These are phyloP conservation scores for Fusarium sp. DNA, from an alignment of 2,329 filamentous ascomycete genomes.

Conservation along the genomic window DNA sequence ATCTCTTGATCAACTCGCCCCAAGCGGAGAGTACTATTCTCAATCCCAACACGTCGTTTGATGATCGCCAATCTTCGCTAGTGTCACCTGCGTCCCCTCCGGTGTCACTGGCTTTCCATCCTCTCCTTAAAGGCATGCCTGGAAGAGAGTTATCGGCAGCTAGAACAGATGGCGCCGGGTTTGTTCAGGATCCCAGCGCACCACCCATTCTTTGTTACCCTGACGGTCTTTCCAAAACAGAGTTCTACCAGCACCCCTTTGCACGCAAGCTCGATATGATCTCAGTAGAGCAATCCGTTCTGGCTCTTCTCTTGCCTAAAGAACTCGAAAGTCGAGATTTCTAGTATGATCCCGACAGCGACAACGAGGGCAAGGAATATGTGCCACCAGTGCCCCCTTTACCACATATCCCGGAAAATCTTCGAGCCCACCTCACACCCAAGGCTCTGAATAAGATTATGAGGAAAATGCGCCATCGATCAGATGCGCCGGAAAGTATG, in stretches of 20 bases:
- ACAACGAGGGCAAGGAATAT: conserved; percentile 49
- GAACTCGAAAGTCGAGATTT: conserved; percentile 54
- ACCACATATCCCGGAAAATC: conserved; percentile 53
- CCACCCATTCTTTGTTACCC: conserved; percentile 55
- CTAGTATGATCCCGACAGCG: conserved; percentile 58
- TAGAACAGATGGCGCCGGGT: conserved; percentile 56
- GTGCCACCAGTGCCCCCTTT: conserved; percentile 49
- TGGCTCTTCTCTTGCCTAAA: conserved; percentile 56
- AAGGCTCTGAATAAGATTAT: conserved; percentile 51
- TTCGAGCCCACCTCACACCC: conserved; percentile 44
- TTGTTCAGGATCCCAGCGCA: conserved; percentile 52
- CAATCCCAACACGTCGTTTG: conserved; percentile 21
- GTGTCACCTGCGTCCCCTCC: conserved; percentile 4
- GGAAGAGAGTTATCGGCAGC: conserved; percentile 58
- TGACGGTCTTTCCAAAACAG: conserved; percentile 53
- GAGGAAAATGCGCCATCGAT: conserved; percentile 48
- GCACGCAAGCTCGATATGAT: conserved; percentile 51
- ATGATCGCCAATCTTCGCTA: conserved; percentile 6
- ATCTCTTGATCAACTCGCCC: conserved; percentile 5
- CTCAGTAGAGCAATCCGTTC: conserved; percentile 49
- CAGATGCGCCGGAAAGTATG: conserved; percentile 26
- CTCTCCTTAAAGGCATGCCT: conserved; percentile 59
- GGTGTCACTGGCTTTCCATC: conserved; percentile 55
- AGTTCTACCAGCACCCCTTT: conserved; percentile 58
- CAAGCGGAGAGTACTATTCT: conserved; percentile 18